These are phyloP conservation scores for Alternaria ethzedia DNA, from an alignment of 2,329 filamentous ascomycete species.

Conservation along the genomic window DNA sequence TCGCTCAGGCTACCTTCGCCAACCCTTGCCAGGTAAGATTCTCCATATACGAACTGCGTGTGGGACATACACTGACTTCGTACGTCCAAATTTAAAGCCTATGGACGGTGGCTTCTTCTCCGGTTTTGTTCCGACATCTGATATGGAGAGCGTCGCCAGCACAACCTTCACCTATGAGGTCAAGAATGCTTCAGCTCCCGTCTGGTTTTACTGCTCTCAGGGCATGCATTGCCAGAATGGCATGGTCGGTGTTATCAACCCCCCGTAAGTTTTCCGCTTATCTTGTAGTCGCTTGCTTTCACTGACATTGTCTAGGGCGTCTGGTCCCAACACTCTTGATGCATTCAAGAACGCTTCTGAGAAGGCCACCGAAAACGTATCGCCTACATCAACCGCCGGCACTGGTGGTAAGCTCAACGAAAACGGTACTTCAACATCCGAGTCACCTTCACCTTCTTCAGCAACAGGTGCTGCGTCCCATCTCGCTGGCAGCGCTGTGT, in stretches of 20 bases:
- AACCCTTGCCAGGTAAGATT: slow-evolving; percentile 33
- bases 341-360: slow-evolving; percentile 35
- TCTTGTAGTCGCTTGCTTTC: not conserved
- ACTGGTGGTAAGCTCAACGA: slow-evolving; percentile 33
- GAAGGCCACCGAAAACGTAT: slow-evolving; percentile 26
- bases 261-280: slow-evolving; percentile 34
- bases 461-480: slow-evolving; percentile 36
- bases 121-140: slow-evolving; percentile 42
- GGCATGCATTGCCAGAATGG: slow-evolving; percentile 47
- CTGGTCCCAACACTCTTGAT: slow-evolving; percentile 29
- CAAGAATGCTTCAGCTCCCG: slow-evolving; percentile 44
- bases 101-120: slow-evolving; percentile 46
- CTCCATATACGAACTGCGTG: not conserved
- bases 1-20: slow-evolving; percentile 46
- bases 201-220: slow-evolving; percentile 52
- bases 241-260: slow-evolving; percentile 52
- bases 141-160: slow-evolving; percentile 28
- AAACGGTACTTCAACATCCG: slow-evolving; percentile 22
- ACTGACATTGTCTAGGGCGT: slow-evolving; percentile 24
- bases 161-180: slow-evolving; percentile 43
- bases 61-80: not conserved
- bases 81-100: slow-evolving; percentile 18
- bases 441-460: slow-evolving; percentile 10
- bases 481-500: slow-evolving; percentile 29
- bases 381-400: slow-evolving; percentile 32